A percentile compares a stretch with the other conserved stretches of the same genome.
These are phyloP conservation scores for Aristolochia contorta DNA, from an alignment of 164 flowering plant species.

Conservation along the genomic window DNA sequence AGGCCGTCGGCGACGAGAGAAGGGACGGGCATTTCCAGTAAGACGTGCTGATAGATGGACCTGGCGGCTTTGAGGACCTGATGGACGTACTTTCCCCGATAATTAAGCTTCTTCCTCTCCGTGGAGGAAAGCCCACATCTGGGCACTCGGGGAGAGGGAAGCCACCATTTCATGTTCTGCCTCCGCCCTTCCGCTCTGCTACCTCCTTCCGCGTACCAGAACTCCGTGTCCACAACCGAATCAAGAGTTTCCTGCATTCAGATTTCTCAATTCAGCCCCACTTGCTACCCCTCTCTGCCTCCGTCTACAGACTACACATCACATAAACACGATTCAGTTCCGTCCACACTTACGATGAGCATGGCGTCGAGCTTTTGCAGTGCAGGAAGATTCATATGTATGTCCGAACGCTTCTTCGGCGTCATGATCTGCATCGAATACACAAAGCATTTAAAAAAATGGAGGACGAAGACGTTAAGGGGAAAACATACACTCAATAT, in stretches of 20 bases:
- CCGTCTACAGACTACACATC: too few relatives aligned
- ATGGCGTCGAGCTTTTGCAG: slow-evolving; percentile 86
- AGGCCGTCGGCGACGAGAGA: slow-evolving; percentile 45
- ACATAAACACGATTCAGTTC: too few relatives aligned
- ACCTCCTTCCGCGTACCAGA: slow-evolving; percentile 90
- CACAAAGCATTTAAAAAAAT: background rate
- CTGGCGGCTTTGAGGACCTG: slow-evolving; percentile 91
- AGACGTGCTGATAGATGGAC: slow-evolving; percentile 55
- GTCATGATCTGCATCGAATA: slow-evolving; percentile 72
- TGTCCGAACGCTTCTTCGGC: slow-evolving; percentile 81
- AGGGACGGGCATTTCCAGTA: slow-evolving; percentile 78
- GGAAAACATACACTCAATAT: background rate
- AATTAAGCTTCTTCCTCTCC: slow-evolving; percentile 46
- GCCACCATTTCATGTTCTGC: slow-evolving; percentile 86
- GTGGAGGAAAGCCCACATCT: slow-evolving; percentile 52
- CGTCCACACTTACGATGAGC: slow-evolving; percentile 65
- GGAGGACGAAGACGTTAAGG: background rate
- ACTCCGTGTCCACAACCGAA: slow-evolving; percentile 74
- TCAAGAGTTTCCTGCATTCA: slow-evolving; percentile 62
- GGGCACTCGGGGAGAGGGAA: slow-evolving; percentile 82
- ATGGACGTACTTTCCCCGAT: slow-evolving; percentile 52
- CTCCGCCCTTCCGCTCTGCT: slow-evolving; percentile 64
- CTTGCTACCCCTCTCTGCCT: too few relatives aligned
- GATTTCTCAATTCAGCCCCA: too few relatives aligned
- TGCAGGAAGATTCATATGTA: slow-evolving; percentile 91